phyloP scores from a whole-genome alignment of 2,329 filamentous ascomycete genomes.

The Talaromyces atroroseus region DNA sequence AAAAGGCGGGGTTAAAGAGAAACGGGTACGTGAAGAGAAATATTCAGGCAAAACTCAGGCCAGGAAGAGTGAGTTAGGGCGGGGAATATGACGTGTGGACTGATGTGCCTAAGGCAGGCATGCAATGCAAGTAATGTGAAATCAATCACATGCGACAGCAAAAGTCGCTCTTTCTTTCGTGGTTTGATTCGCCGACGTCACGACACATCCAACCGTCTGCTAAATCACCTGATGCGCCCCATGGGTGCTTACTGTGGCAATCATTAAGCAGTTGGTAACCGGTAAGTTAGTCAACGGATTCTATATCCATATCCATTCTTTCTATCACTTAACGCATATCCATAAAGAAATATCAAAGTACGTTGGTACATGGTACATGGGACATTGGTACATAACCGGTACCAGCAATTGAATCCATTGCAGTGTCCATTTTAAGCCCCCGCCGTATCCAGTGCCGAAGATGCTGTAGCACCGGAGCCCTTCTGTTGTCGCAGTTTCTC shows the following conservation, averaged over 20 bases:
- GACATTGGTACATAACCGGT: too few relatives aligned
- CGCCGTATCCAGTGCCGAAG: conserved; percentile 50
- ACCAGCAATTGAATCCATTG: too few relatives aligned
- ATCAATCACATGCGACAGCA: background rate
- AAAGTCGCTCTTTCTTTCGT: too few relatives aligned
- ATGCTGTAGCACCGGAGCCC: conserved; percentile 46
- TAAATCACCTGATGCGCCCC: too few relatives aligned
- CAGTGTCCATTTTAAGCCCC: conserved; percentile 17
- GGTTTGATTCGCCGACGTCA: too few relatives aligned
- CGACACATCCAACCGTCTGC: too few relatives aligned
- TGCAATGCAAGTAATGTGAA: background rate
- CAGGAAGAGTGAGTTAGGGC: too few relatives aligned
- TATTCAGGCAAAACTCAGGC: background rate
- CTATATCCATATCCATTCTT: too few relatives aligned
- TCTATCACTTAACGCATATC: background rate
- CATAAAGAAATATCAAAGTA: background rate
- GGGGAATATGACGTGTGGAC: background rate
- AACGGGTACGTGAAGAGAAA: background rate
- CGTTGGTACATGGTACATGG: background rate
- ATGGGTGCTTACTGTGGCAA: too few relatives aligned
- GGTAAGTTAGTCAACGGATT: too few relatives aligned
- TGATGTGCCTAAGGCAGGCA: background rate
- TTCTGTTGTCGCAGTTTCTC: conserved; percentile 65
- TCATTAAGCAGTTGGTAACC: background rate
- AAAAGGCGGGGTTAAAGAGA: background rate